These are phyloP conservation scores for Cladosporium velox DNA, from an alignment of 2,329 filamentous ascomycete species.

Conservation along the genomic window DNA sequence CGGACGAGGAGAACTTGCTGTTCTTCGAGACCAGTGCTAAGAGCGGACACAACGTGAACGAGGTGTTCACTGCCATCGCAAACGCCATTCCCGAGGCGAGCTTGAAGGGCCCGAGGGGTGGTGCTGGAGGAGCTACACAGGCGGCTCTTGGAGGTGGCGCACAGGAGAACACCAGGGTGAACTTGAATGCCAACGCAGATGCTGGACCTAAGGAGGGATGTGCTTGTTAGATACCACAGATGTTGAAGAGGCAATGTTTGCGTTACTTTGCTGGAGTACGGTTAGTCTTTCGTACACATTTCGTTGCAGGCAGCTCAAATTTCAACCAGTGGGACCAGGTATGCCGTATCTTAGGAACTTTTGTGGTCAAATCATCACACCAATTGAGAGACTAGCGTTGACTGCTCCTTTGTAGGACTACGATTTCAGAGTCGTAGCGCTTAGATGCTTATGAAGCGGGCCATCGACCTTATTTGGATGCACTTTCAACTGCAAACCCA, in stretches of 20 bases:
- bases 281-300: background rate
- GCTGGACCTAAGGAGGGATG: slow-evolving; percentile 85
- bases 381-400: background rate
- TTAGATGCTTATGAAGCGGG: background rate
- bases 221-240: slow-evolving; percentile 64
- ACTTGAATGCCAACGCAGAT: slow-evolving; percentile 64
- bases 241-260: background rate
- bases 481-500: background rate
- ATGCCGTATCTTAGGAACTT: background rate
- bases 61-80: slow-evolving; percentile 97
- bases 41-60: slow-evolving; percentile 88
- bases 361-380: background rate
- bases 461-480: background rate
- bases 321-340: background rate
- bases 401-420: background rate
- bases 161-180: slow-evolving; percentile 74
- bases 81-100: slow-evolving; percentile 98
- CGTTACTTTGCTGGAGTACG: slow-evolving; percentile 10
- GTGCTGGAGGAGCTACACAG: slow-evolving; percentile 55
- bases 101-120: slow-evolving; percentile 81
- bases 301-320: background rate
- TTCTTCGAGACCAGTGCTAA: slow-evolving; percentile 99
- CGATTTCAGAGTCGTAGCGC: background rate
- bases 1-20: slow-evolving; percentile 87
- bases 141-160: slow-evolving; percentile 52